Evolutionary conservation across 495 filamentous ascomycete genomes (phyloP).

Genomic region (Lichenothelia convexa): DNA sequence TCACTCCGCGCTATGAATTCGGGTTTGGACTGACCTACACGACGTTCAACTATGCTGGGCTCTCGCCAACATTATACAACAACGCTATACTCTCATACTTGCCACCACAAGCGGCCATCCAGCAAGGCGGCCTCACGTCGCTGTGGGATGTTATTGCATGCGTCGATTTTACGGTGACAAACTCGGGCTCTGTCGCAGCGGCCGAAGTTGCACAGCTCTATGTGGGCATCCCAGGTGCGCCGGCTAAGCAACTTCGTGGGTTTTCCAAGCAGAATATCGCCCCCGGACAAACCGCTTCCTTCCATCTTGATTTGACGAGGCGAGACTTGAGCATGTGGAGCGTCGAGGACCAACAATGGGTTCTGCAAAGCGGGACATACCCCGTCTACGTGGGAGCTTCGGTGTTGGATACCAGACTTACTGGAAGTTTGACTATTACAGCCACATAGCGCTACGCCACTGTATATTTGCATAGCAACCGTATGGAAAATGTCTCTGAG

Average conservation of each 20-base stretch:
- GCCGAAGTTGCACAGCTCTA: constrained; percentile 72
- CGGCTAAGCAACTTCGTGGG: constrained; percentile 59
- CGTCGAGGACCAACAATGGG: constrained; percentile 3
- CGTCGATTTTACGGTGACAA: no score
- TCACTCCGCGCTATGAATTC: constrained; percentile 29
- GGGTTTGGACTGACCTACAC: constrained; percentile 58
- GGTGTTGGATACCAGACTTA: no score
- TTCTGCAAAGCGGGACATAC: no score
- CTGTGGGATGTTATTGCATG: no score
- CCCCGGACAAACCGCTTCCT: constrained; percentile 1
- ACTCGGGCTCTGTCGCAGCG: constrained; percentile 44
- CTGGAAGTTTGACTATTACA: no score
- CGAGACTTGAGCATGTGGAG: constrained; percentile 10
- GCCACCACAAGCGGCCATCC: no score
- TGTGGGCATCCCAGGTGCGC: constrained; percentile 38
- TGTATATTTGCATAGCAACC: no score
- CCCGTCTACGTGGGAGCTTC: no score
- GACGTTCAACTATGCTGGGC: constrained; percentile 47
- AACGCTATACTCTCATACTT: no score
- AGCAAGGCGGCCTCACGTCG: no score
- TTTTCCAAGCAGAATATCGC: constrained; percentile 48
- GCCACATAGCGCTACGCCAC: no score
- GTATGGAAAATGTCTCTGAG: no score
- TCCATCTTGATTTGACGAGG: constrained; percentile 7
- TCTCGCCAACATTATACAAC: constrained; percentile 28